A percentile compares a stretch with the other conserved stretches of the same genome.
Conservation (phyloP, 306 rosid genomes). For the Medicago lupulina region DNA sequence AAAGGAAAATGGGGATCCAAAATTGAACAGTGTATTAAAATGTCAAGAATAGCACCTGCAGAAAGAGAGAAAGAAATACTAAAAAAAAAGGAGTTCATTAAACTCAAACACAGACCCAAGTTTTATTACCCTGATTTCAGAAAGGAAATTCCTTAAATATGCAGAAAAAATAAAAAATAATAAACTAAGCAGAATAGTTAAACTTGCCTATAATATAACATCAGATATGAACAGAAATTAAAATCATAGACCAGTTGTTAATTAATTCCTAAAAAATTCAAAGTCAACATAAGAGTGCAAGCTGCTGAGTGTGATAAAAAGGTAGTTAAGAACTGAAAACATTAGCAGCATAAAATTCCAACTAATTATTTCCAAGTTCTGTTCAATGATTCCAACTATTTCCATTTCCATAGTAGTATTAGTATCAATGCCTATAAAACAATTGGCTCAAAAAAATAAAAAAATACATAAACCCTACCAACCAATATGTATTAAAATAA, state of each 20-base stretch:
- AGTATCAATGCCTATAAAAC: constrained; percentile 30
- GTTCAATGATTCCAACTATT: constrained; percentile 41
- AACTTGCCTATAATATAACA: constrained; percentile 19
- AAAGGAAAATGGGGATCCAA: constrained; percentile 18
- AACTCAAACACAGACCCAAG: constrained; percentile 30
- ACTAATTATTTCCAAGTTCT: constrained; percentile 43
- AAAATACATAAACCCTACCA: constrained; percentile 21
- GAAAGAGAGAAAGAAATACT: not conserved
- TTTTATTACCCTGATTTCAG: constrained; percentile 16
- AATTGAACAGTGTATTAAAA: constrained; percentile 20
- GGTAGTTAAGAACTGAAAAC: constrained; percentile 45
- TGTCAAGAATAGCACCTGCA: constrained; percentile 27
- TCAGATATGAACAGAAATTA: constrained; percentile 35
- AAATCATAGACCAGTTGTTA: constrained; percentile 20
- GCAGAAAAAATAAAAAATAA: not conserved
- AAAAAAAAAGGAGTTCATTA: constrained; percentile 20
- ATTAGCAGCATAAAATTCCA: no score
- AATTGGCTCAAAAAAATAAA: constrained; percentile 15
- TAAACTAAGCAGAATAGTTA: constrained; percentile 26
- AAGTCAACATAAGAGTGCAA: constrained; percentile 35
- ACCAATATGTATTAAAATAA: constrained; percentile 40
- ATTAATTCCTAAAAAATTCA: constrained; percentile 36
- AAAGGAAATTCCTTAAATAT: constrained; percentile 38
- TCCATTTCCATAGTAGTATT: no score
- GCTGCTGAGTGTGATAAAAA: constrained; percentile 38